Evolutionary conservation across 2,329 filamentous ascomycete genomes (phyloP), one percentile per base, ranked within the genome.

Genomic region (Trichophyton simii): DNA sequence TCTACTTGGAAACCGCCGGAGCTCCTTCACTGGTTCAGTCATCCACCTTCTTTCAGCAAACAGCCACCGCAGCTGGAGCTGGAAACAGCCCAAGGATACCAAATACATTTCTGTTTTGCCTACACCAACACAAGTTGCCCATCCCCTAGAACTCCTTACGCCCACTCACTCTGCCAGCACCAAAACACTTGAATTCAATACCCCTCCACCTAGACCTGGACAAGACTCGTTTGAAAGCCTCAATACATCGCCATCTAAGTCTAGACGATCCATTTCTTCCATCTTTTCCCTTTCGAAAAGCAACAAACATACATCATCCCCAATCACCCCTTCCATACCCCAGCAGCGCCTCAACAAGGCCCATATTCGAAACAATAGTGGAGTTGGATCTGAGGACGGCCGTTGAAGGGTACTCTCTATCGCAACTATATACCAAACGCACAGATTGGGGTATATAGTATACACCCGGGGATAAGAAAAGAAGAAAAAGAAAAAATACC

Each of bases 11-110:
- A 55, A 15, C 28, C 52, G 52, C 52, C 52, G 52, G 52, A 55
- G 52, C 28, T 55, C 52, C 52, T 55, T 55, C 20, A 55, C 52
- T 18, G 52, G 52, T 55, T 55, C 52, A 55, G 52, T 55, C 52
- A 55, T 55, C 52, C 52, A 55, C 28, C 52, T 55, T 3, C 52
- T 55, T 18, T 55, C 52, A 36, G 52, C 22, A 55, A 55, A 36
- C 20, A 36, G 13, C 11, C 52, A 28, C n/a, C 25, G 31, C 15
- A 36, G 34, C 28, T 55, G 52, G 52, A 55, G 52, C 52, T 55
- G 52, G 52, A 55, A 55, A 36, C 52, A 55, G 34, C 25, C 25
- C 31, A 55, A 55, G 52, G 52, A 55, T n/a, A 7, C 18, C 9
- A 55, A 55, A 55, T 36, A n/a, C 28, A 55, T 55, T 34, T 18